Percentiles rank a stretch among this genome's conserved stretches.
These are phyloP conservation scores for Volvox africanus DNA, from an alignment of 139 green algal genomes.

Conservation along the genomic window DNA sequence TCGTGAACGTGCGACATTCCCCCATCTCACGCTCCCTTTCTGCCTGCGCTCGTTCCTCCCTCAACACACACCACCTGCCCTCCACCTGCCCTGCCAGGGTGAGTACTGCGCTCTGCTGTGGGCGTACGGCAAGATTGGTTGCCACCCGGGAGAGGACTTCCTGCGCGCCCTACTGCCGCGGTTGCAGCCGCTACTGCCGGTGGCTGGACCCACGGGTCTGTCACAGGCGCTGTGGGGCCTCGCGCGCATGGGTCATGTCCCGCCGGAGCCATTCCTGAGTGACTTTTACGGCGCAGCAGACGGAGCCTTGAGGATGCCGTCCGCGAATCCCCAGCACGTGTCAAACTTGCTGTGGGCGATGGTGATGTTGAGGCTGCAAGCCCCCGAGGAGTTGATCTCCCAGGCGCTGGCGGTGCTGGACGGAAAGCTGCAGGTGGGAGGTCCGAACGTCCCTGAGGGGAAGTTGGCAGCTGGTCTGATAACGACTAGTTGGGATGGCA, in stretches of 20 bases:
- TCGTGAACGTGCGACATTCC: too few relatives aligned
- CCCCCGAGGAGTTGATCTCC: background rate
- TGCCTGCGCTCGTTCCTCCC: too few relatives aligned
- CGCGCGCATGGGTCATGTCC: constrained; percentile 3
- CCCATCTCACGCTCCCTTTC: too few relatives aligned
- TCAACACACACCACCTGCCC: too few relatives aligned
- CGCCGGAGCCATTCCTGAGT: background rate
- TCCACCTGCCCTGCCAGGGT: background rate
- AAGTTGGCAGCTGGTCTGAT: too few relatives aligned
- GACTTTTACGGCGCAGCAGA: background rate
- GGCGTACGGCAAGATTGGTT: constrained; percentile 31
- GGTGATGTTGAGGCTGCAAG: constrained; percentile 19
- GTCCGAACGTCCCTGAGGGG: too few relatives aligned
- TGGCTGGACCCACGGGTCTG: constrained; percentile 9
- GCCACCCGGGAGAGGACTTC: constrained; percentile 20
- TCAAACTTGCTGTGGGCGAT: constrained; percentile 31
- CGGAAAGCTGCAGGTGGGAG: background rate
- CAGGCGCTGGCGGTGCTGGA: background rate
- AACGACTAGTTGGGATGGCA: too few relatives aligned
- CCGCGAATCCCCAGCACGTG: constrained; percentile 36
- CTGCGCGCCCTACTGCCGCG: background rate
- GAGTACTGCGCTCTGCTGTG: constrained; percentile 25
- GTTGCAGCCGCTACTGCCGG: constrained; percentile 18
- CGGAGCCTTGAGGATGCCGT: background rate
- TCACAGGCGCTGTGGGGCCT: constrained; percentile 42